Evolutionary conservation across 2,329 filamentous ascomycete genomes (phyloP), one percentile per base, ranked within the genome.

Genomic region (Microdochium trichocladiopsis): DNA sequence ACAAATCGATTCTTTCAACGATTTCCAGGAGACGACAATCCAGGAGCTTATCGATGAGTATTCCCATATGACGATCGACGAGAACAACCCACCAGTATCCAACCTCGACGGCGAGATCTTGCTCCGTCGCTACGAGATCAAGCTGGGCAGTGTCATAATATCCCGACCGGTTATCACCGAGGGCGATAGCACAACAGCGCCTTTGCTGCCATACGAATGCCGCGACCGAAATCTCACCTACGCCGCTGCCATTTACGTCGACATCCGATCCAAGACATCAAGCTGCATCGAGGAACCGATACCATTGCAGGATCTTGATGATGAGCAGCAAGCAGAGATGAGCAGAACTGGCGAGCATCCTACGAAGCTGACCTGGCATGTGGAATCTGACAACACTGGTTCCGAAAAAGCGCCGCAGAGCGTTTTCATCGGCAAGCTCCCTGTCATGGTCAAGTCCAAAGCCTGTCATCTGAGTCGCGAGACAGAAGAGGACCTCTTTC

Each of bases 1-100:
- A 72, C 94, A 99, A 75, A 86, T 97, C 57, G 93, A 97, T 69
- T 99, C 95, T 0, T 99, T 96, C 72, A 91, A 99, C 72, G 92
- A 97, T 67, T 99, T 99, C 65, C 92, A 94, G 53, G 86, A 87
- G 55, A 91, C 89, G 22, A 96, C 92, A 0, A 93, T 99, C 72
- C 92, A 97, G 66, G 90, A 96, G 62, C 83, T 99, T 55, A 88
- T 99, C 54, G 86, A 91, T 63, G 94, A 97, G 69, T 93, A 96
- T 67, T 90, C 89, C 41, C 84, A 87, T 59, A 86, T 97, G 56
- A 91, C 89, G n/a, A 83, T 99, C 58, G 94, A 99, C 66, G 90
- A 96, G 69, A 93, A 91, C 56, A 87, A 92, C 57, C 88, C 91
- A 4, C 85, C 87, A n/a, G 54, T 54, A 6, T 59, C 62, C 28